Conservation (phyloP, 2,329 filamentous ascomycete genomes). For the Verticillium nubilum region DNA sequence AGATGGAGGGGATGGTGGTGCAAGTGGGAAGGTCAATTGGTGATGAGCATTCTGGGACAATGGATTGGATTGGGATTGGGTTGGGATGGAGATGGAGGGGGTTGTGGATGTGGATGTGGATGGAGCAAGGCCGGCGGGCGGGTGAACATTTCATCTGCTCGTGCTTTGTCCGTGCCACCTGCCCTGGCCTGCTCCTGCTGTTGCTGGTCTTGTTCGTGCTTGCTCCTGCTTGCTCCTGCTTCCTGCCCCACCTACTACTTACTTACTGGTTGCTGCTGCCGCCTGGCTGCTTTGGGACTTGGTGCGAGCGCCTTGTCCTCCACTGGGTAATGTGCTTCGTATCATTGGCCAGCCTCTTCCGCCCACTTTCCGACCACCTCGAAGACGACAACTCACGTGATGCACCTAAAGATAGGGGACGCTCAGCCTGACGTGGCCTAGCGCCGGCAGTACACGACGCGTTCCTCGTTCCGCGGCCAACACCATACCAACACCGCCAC, state of each 20-base stretch:
- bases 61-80: too few species aligned
- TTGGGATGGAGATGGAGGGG: not conserved
- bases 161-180: too few species aligned
- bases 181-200: too few species aligned
- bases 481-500: not conserved
- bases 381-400: not conserved
- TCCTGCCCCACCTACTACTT: not conserved
- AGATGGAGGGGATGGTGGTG: not conserved
- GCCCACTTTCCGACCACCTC: not conserved
- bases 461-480: not conserved
- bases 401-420: not conserved
- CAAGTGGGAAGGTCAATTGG: not conserved
- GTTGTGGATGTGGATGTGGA: too few species aligned
- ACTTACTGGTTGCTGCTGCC: too few species aligned
- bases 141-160: not conserved
- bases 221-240: too few species aligned
- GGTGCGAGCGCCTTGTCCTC: too few species aligned
- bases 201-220: too few species aligned
- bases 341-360: not conserved
- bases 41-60: not conserved
- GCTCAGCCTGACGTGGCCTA: not conserved
- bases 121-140: not conserved
- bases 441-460: not conserved
- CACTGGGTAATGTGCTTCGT: not conserved
- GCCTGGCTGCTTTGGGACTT: not conserved